Base-by-base conservation (phyloP, 257 asterid species). In the Ophiorrhiza pumila region DNA sequence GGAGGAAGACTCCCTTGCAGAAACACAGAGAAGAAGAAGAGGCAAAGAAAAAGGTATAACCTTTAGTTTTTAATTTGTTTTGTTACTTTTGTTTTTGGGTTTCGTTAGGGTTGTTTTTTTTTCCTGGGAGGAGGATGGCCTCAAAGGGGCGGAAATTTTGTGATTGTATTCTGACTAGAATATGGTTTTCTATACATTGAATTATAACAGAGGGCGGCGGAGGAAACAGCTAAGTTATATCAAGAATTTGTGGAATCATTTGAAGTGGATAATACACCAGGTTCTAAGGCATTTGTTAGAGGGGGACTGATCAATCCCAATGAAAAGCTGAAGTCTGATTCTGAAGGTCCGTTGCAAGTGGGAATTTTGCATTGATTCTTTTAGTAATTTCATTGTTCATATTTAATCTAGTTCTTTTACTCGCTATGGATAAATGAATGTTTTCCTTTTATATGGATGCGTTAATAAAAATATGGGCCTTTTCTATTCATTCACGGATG, bases 401-500 rank as follows among this genome's bases (percentile, higher is more conserved):
- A 15, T 56, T 47, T 65, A 9, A 31, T 45, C 56, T 20, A 23
- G 20, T 29, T 64, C 56, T 67, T 78, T 76, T 77, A 68, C 69
- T 76, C 77, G 65, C 83, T 74, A 77, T 84, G 89, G 86, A 83
- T 87, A 82, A 75, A 83, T 82, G 84, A 83, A 83, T 90, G 85
- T 86, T 83, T 77, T 83, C 81, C 76, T 84, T 74, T 85, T 71
- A 86, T 82, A 86, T 83, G 96, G 89, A 86, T 81, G 72, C 88
- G 76, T 91, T 89, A 84, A 86, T 91, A 94, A 94, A 91, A 87
- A 86, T 80, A 89, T 87, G 97, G 93, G 85, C 94, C 94, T 94
- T 87, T 88, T 87, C 87, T 86, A 89, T 89, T 88, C 97, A 90
- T 91, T 88, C 97, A 82, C 96, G 97, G 96, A 94, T 94, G 97